Evolutionary conservation across 2,329 filamentous ascomycete species (phyloP).

Genomic region (Delphinella strobiligena): DNA sequence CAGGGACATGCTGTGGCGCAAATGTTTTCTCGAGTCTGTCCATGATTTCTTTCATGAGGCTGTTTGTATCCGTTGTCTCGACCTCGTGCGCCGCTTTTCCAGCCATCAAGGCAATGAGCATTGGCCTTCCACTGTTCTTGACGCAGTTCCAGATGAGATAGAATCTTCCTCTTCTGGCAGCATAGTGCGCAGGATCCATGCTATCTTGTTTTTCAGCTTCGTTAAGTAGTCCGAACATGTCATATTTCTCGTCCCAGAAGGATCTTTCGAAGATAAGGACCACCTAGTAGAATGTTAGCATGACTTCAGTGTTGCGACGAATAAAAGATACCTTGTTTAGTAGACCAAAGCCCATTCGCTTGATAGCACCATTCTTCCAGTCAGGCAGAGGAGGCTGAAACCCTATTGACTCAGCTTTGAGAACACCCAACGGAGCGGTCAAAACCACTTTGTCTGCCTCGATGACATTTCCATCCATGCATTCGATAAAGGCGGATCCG

Average conservation of each 20-base stretch:
- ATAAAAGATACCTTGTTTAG: slow-evolving; percentile 61
- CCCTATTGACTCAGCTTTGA: slow-evolving; percentile 70
- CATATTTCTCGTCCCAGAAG: slow-evolving; percentile 81
- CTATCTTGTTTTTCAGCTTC: slow-evolving; percentile 59
- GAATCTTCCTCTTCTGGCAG: slow-evolving; percentile 70
- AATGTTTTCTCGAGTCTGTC: slow-evolving; percentile 68
- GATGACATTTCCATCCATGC: slow-evolving; percentile 62
- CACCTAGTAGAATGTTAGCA: slow-evolving; percentile 31
- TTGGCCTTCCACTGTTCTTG: slow-evolving; percentile 73
- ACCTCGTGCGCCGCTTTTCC: slow-evolving; percentile 86
- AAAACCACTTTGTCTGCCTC: slow-evolving; percentile 86
- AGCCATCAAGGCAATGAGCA: slow-evolving; percentile 86
- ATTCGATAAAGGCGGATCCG: slow-evolving; percentile 50
- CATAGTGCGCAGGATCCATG: slow-evolving; percentile 68
- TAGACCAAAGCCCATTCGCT: slow-evolving; percentile 79
- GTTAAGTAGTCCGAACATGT: slow-evolving; percentile 88
- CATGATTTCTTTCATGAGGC: slow-evolving; percentile 70
- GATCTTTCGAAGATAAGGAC: slow-evolving; percentile 76
- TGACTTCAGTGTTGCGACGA: not conserved
- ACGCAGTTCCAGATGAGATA: slow-evolving; percentile 98
- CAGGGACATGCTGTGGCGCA: slow-evolving; percentile 48
- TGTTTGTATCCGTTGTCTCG: slow-evolving; percentile 62
- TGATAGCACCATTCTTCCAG: slow-evolving; percentile 73
- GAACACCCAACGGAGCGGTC: slow-evolving; percentile 78
- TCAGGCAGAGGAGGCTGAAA: slow-evolving; percentile 84